Percentiles rank a stretch among this genome's conserved stretches.
These are phyloP conservation scores for Trichoderma atrobrunneum DNA, from an alignment of 2,329 filamentous ascomycete genomes.

Conservation along the genomic window DNA sequence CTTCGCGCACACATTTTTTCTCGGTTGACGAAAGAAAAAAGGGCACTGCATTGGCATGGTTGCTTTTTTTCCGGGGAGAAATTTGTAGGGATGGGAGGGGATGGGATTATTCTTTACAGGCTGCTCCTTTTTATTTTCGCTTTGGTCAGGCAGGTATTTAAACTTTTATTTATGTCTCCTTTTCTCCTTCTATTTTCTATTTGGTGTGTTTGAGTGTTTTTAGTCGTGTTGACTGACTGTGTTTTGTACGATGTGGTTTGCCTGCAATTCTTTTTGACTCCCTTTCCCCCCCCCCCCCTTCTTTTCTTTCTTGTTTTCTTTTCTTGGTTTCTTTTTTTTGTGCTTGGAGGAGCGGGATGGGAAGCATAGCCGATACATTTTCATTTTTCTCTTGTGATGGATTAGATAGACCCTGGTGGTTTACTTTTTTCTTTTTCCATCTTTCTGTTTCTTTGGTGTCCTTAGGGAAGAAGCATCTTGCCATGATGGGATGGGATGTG, in stretches of 20 bases:
- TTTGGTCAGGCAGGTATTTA: constrained; percentile 6
- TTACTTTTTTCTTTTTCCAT: neutral
- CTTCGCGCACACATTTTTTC: neutral
- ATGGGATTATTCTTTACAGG: neutral
- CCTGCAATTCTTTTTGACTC: neutral
- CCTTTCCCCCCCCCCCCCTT: neutral
- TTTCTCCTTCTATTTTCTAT: neutral
- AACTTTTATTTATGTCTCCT: neutral
- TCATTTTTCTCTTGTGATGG: neutral
- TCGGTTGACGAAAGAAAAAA: neutral
- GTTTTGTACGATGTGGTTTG: neutral
- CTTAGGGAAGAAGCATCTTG: neutral
- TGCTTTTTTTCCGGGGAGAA: neutral
- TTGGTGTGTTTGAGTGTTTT: neutral
- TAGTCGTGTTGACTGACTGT: neutral
- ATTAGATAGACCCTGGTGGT: constrained; percentile 18
- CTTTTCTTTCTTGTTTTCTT: neutral
- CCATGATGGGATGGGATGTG: neutral
- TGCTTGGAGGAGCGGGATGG: neutral
- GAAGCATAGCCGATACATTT: constrained; percentile 1
- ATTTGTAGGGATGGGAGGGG: neutral
- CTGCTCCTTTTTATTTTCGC: neutral
- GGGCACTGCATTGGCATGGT: neutral
- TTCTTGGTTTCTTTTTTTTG: neutral
- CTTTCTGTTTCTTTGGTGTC: constrained; percentile 5